Percentiles rank a stretch among this genome's conserved stretches.
Evolutionary conservation across 768 basidiomycete species (phyloP).

Genomic region (Suillus weaverae): DNA sequence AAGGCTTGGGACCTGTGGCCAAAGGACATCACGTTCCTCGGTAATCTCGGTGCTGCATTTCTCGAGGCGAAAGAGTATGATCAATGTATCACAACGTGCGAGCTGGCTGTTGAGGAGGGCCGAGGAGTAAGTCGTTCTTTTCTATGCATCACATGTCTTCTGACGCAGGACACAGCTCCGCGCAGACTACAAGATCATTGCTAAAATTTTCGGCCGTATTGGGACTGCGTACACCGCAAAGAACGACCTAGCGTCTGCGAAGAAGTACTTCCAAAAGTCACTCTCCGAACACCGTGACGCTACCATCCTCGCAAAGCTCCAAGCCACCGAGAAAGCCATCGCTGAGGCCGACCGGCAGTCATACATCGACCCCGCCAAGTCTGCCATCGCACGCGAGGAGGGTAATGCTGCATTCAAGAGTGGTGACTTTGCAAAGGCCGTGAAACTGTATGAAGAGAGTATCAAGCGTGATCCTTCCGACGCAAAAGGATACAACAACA

Average conservation of each 20-base stretch:
- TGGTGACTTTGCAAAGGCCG: slow-evolving; percentile 89
- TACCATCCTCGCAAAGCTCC: slow-evolving; percentile 86
- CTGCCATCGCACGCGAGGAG: slow-evolving; percentile 83
- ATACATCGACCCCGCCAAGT: slow-evolving; percentile 85
- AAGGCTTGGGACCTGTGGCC: slow-evolving; percentile 94
- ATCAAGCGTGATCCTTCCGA: slow-evolving; percentile 95
- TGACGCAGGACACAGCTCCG: slow-evolving; percentile 52
- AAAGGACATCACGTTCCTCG: slow-evolving; percentile 91
- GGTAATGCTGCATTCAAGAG: slow-evolving; percentile 91
- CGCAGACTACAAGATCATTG: slow-evolving; percentile 92
- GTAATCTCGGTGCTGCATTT: slow-evolving; percentile 88
- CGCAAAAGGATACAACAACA: slow-evolving; percentile 94
- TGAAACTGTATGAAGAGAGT: slow-evolving; percentile 91
- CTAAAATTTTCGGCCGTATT: slow-evolving; percentile 90
- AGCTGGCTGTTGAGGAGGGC: slow-evolving; percentile 97
- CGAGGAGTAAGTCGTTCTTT: slow-evolving; percentile 52
- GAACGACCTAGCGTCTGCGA: slow-evolving; percentile 69
- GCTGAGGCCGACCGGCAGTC: slow-evolving; percentile 75
- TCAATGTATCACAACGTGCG: slow-evolving; percentile 86
- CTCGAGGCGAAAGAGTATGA: slow-evolving; percentile 93
- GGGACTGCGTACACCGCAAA: slow-evolving; percentile 85
- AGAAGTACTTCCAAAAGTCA: slow-evolving; percentile 93
- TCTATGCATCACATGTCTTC: background rate
- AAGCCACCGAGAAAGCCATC: slow-evolving; percentile 76
- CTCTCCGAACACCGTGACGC: slow-evolving; percentile 96